Base-by-base conservation (phyloP, 2,329 filamentous ascomycete species). In the Talaromyces sp. region DNA sequence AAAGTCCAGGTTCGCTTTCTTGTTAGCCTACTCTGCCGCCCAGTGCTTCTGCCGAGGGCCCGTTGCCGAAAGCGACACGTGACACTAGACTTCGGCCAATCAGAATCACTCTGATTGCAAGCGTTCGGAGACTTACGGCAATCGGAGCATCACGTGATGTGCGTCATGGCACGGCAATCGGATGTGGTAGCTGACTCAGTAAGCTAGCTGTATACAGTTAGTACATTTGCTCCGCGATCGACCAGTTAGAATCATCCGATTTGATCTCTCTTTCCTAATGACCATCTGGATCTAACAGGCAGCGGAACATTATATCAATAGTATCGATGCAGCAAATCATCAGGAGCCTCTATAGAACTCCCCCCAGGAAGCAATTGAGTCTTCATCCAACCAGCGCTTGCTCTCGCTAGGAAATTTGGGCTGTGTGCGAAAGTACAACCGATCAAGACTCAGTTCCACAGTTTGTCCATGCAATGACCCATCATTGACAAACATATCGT, bases 61-160 rank as follows among this genome's bases (percentile, higher is more conserved):
- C 61, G 61, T 57, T 52, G 61, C 52, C 37, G 56, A 59, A 59
- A 63, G 43, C 43, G 7, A 13, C 52, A 52, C 41, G 64, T 65
- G 59, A 65, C 8, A 3, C 1, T 3, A 4, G 5, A 10, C 6
- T 1, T 2, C 24, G 7, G 35, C 64, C 64, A 65, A 65, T 65
- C 59, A 65, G 41, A 4, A 19, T 2, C 16, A 10, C 13, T 7
- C 11, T 62, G 59, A 65, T 65, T 59, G 22, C 24, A 65, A 65
- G 58, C 63, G 63, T 48, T 65, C 64, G 64, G 64, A 65, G 64
- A 65, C 64, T 62, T 65, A 65, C 64, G 64, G 64, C 60, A 58
- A 59, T 24, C 6, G 9, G 10, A 9, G 9, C 6, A n/a, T 48
- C 64, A 65, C 64, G 64, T 65, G 60, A 65, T 58, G 3, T 8